Base-by-base conservation (phyloP, 768 basidiomycete genomes). In the Kwoniella botswanensis region DNA sequence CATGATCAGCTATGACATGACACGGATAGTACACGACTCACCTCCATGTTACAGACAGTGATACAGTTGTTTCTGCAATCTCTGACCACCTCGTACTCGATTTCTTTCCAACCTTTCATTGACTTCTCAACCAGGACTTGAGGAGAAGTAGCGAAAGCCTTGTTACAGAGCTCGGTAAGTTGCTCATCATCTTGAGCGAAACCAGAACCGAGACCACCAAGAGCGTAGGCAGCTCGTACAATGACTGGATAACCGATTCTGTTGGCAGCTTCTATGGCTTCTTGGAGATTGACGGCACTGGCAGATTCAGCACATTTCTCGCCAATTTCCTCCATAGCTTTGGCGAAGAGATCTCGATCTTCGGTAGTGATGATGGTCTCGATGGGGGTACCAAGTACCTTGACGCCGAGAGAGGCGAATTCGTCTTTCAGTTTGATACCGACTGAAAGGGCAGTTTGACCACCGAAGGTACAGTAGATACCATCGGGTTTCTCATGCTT, bases 81-180 rank as follows among this genome's bases (percentile, higher is more conserved):
- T 70, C 96, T 88, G 12, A 98, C 96, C 61, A 99, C 96, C 82
- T 99, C 96, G 77, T 99, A 99, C 86, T 99, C 96, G 75, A 99
- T 96, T 86, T 99, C 96, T 85, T 99, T 98, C 96, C 96, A 99
- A 2, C 96, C 96, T 85, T 98, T 98, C 96, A 98, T 98, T 78
- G 93, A 94, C 87, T 90, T 95, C 87, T 99, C 97, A 17, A 99
- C 94, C n/a, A 99, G 87, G 0, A 99, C 95, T 85, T 98, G 97
- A 55, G 96, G 94, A 77, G 93, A 94, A 15, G 94, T 98, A 56
- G 96, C 95, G 80, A 99, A 98, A 11, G 97, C 96, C 86, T 95
- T 97, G 75, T 87, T 88, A 81, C 95, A 98, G 21, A 99, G 86
- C 42, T 92, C 91, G 73, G 89, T 88, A 69, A 99, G 86, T 86